Evolutionary conservation across 2,329 filamentous ascomycete species (phyloP).

Genomic region (Macroventuria anomochaeta): DNA sequence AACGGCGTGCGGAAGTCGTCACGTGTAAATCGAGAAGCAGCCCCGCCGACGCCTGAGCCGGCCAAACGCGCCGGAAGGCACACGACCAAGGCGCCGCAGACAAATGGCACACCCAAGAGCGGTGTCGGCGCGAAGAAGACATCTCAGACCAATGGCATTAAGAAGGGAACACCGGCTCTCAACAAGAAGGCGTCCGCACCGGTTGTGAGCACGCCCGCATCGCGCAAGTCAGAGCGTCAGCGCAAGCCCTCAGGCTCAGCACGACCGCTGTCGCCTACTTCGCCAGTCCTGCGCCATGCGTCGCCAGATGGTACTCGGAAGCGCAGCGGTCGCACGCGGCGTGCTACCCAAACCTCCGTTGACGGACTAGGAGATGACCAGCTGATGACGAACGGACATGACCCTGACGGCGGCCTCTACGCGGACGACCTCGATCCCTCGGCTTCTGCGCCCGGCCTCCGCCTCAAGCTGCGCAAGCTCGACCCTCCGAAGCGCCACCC

Average conservation of each 20-base stretch:
- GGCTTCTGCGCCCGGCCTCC: constrained; percentile 44
- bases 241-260: constrained; percentile 30
- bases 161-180: constrained; percentile 24
- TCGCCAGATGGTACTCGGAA: constrained; percentile 29
- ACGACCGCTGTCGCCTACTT: constrained; percentile 25
- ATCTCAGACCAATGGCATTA: constrained; percentile 19
- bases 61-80: constrained; percentile 44
- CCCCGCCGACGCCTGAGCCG: constrained; percentile 57
- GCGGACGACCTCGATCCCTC: constrained; percentile 30
- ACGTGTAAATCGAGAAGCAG: constrained; percentile 56
- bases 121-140: constrained; percentile 29
- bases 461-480: constrained; percentile 60
- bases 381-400: constrained; percentile 23
- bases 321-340: constrained; percentile 33
- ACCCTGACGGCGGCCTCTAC: constrained; percentile 31
- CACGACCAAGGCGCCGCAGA: constrained; percentile 34
- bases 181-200: constrained; percentile 34
- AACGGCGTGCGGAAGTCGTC: constrained; percentile 68
- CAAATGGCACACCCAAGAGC: constrained; percentile 37
- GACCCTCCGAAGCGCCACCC: constrained; percentile 60
- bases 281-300: constrained; percentile 24
- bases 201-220: constrained; percentile 24
- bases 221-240: constrained; percentile 46
- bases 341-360: constrained; percentile 24
- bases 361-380: constrained; percentile 25